A percentile compares a stretch with the other conserved stretches of the same genome.
Conservation (phyloP, 805 yeast genomes). For the Wickerhamiella sorbophila region DNA sequence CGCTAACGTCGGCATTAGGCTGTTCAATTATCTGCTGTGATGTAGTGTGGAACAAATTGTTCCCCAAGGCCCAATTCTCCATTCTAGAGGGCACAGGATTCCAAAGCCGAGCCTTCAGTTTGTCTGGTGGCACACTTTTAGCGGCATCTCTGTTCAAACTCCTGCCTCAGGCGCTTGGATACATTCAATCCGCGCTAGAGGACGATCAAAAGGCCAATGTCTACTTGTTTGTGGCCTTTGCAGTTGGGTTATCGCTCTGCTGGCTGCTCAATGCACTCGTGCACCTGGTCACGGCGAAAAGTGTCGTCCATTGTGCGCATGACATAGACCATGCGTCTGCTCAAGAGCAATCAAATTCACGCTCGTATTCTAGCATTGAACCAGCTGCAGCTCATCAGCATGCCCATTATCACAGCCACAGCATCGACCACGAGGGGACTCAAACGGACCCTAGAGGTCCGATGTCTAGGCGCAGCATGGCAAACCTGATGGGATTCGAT, state of each 20-base stretch:
- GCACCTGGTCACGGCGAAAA: conserved; percentile 63
- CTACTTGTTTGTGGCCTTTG: conserved; percentile 33
- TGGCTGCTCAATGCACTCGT: conserved; percentile 45
- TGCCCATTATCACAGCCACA: conserved; percentile 8
- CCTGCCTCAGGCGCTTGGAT: conserved; percentile 50
- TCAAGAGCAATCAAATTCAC: not conserved
- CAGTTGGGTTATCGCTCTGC: conserved; percentile 50
- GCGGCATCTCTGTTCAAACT: conserved; percentile 66
- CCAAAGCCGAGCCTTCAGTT: conserved; percentile 57
- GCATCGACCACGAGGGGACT: not conserved
- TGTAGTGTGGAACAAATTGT: conserved; percentile 31
- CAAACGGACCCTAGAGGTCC: not conserved
- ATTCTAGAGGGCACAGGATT: conserved; percentile 47
- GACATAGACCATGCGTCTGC: conserved; percentile 24
- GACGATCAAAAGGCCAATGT: conserved; percentile 23
- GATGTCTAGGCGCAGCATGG: not conserved
- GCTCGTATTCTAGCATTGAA: conserved; percentile 6
- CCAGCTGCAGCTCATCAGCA: conserved; percentile 4
- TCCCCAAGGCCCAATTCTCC: conserved; percentile 37
- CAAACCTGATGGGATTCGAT: not conserved
- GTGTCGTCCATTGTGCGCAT: conserved; percentile 78
- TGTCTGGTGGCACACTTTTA: conserved; percentile 67
- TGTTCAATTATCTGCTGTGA: conserved; percentile 52
- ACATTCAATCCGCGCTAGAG: conserved; percentile 28
- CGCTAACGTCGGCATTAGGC: conserved; percentile 53